Evolutionary conservation across 257 asterid species (phyloP).

Genomic region (Gardenia jasminoides): DNA sequence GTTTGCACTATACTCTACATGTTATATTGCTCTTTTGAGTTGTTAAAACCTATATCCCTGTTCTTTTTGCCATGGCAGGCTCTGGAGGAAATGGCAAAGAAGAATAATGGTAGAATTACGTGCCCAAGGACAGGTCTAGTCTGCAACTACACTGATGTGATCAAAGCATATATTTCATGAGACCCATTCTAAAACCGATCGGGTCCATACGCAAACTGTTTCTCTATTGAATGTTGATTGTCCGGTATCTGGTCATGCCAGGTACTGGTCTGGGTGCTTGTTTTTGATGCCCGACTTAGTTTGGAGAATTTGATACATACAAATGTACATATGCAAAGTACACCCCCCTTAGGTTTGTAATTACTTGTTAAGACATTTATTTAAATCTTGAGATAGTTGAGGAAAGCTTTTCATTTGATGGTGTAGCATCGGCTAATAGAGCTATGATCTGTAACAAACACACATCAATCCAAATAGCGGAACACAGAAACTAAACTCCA

Average conservation of each 20-base stretch:
- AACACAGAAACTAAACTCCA: not conserved
- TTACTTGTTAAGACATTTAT: not conserved
- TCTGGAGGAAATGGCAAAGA: constrained; percentile 86
- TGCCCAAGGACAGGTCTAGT: constrained; percentile 81
- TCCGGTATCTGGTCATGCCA: not conserved
- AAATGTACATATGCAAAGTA: constrained; percentile 16
- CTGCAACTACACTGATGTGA: constrained; percentile 64
- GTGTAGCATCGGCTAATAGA: not conserved
- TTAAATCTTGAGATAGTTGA: not conserved
- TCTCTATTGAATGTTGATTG: not conserved
- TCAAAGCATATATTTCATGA: constrained; percentile 83
- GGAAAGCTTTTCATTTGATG: not conserved
- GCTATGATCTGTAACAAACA: not conserved
- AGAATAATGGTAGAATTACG: constrained; percentile 68
- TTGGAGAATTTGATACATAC: constrained; percentile 1
- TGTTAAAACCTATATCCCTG: not conserved
- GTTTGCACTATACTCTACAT: constrained; percentile 23
- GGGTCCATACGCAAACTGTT: not conserved
- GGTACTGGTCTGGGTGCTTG: not conserved
- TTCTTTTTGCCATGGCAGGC: constrained; percentile 46
- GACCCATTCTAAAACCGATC: not conserved
- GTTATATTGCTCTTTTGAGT: not conserved
- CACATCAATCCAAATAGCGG: not conserved
- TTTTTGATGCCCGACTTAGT: not conserved
- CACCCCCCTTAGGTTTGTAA: not conserved